phyloP scores from a whole-genome alignment of 441 rosid species.

The Macaranga tanarius region DNA sequence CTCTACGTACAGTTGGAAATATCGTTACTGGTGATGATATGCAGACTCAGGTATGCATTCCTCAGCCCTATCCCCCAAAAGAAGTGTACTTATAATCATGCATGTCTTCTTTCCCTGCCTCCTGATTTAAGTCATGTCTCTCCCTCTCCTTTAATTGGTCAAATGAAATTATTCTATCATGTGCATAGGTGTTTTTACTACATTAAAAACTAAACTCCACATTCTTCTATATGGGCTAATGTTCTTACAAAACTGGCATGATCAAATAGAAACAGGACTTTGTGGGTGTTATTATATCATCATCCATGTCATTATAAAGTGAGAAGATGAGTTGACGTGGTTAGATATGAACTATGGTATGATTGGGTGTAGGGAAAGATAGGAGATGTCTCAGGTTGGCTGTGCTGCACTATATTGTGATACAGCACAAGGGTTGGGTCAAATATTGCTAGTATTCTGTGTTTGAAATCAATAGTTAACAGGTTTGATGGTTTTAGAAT shows the following conservation, averaged over 20 bases:
- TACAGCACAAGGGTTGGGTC: background rate
- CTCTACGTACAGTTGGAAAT: conserved; percentile 75
- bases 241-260: background rate
- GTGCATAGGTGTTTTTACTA: background rate
- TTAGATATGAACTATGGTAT: background rate
- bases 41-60: conserved; percentile 59
- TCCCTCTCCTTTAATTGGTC: background rate
- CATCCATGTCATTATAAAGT: background rate
- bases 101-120: background rate
- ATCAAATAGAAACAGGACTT: no score
- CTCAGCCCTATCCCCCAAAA: no score
- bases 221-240: background rate
- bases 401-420: background rate
- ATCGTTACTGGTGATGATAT: conserved; percentile 86
- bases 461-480: background rate
- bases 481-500: background rate
- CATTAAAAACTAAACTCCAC: background rate
- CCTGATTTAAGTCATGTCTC: background rate
- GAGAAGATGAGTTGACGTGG: background rate
- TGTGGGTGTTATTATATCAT: no score
- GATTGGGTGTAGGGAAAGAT: background rate
- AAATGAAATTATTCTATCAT: background rate
- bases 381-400: background rate
- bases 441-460: background rate
- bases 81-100: no score